Evolutionary conservation across 2,329 filamentous ascomycete genomes (phyloP).

Genomic region (Pestalotiopsis sp.): DNA sequence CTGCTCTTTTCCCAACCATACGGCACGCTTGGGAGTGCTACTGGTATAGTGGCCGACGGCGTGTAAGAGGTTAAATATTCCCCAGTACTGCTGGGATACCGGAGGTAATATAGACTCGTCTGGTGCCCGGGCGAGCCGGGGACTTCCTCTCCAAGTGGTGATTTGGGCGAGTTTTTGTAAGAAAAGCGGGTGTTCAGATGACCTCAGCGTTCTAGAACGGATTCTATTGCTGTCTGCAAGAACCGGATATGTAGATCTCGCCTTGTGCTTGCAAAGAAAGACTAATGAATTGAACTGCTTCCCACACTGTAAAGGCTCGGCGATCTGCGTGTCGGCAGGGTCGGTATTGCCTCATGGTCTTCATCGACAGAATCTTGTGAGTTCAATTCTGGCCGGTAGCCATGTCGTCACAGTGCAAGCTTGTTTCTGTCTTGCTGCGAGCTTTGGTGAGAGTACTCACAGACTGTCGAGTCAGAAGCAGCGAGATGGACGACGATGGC

Average conservation of each 20-base stretch:
- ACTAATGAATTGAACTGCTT: not conserved
- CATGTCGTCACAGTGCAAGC: not conserved
- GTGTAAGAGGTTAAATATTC: conserved; percentile 6
- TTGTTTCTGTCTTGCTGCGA: not conserved
- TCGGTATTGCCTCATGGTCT: no score
- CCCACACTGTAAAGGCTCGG: not conserved
- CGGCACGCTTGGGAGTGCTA: not conserved
- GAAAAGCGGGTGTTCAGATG: not conserved
- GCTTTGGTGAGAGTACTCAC: not conserved
- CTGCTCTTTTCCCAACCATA: not conserved
- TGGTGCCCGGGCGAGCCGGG: not conserved
- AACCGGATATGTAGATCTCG: no score
- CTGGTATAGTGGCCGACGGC: not conserved
- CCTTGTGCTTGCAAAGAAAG: not conserved
- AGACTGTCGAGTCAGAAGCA: not conserved
- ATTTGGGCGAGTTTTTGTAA: not conserved
- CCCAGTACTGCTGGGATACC: not conserved
- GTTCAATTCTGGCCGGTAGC: not conserved
- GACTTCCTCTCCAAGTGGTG: no score
- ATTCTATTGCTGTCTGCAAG: no score
- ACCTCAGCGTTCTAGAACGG: not conserved
- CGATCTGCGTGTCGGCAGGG: no score
- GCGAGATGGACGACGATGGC: not conserved
- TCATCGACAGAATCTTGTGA: not conserved
- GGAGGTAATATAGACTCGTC: not conserved